Conservation (phyloP, 768 basidiomycete genomes). For the Crassisporium funariophilum region DNA sequence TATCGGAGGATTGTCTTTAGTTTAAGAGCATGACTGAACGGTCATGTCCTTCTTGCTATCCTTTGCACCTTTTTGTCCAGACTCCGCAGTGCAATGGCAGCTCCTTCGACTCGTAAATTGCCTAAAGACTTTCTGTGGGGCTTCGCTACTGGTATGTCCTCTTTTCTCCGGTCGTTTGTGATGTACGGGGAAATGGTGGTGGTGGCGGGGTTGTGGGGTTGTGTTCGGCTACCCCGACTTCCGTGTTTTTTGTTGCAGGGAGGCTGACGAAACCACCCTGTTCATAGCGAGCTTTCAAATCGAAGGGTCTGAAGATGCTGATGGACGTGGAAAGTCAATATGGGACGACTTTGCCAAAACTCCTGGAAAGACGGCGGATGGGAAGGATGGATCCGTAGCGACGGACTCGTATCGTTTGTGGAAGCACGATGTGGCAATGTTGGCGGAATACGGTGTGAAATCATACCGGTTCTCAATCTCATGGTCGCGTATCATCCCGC, state of each 20-base stretch:
- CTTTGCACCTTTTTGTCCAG: slow-evolving; percentile 26
- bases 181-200: not conserved
- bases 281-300: slow-evolving; percentile 67
- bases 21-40: slow-evolving; percentile 38
- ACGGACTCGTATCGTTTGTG: slow-evolving; percentile 72
- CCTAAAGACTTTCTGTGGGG: slow-evolving; percentile 69
- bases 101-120: slow-evolving; percentile 40
- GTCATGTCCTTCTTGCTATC: slow-evolving; percentile 29
- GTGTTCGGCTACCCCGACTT: not conserved
- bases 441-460: slow-evolving; percentile 66
- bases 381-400: slow-evolving; percentile 66
- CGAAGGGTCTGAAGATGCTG: slow-evolving; percentile 63
- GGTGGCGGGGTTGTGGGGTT: not conserved
- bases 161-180: slow-evolving; percentile 6
- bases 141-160: slow-evolving; percentile 62
- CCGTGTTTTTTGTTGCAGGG: slow-evolving; percentile 5
- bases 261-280: slow-evolving; percentile 6
- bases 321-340: slow-evolving; percentile 67
- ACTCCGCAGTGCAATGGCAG: slow-evolving; percentile 29
- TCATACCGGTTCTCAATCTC: slow-evolving; percentile 77
- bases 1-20: slow-evolving; percentile 43
- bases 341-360: slow-evolving; percentile 73
- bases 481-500: slow-evolving; percentile 76
- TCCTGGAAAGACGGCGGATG: slow-evolving; percentile 72
- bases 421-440: slow-evolving; percentile 65